A percentile compares a stretch with the other conserved stretches of the same genome.
Evolutionary conservation across 73 alveolate species (phyloP).

Genomic region (Paramecium primaurelia): DNA sequence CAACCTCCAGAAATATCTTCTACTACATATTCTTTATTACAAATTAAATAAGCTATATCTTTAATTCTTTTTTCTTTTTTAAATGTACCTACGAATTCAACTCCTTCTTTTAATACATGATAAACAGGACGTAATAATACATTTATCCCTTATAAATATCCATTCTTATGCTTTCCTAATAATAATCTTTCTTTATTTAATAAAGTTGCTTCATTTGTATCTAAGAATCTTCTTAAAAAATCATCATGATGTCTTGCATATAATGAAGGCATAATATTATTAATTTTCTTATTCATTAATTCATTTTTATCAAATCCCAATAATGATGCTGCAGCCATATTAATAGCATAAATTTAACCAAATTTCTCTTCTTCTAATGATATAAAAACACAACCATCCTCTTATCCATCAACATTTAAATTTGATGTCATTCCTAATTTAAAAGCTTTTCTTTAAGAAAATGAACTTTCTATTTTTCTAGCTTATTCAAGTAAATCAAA

Average conservation of each 20-base stretch:
- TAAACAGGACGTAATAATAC: conserved; percentile 46
- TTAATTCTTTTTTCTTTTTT: conserved; percentile 52
- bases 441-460: conserved; percentile 57
- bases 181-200: conserved; percentile 54
- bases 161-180: conserved; percentile 44
- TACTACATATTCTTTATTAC: neutral
- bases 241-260: conserved; percentile 54
- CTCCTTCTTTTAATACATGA: conserved; percentile 58
- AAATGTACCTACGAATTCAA: conserved; percentile 53
- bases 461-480: conserved; percentile 34
- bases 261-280: conserved; percentile 49
- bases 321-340: conserved; percentile 48
- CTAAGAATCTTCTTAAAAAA: conserved; percentile 35
- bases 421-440: conserved; percentile 39
- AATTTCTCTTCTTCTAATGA: conserved; percentile 59
- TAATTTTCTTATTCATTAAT: conserved; percentile 47
- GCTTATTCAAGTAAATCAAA: conserved; percentile 54
- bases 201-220: conserved; percentile 57
- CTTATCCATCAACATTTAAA: conserved; percentile 56
- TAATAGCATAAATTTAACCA: conserved; percentile 40
- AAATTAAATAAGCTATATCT: conserved; percentile 40
- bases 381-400: conserved; percentile 56
- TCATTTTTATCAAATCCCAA: conserved; percentile 55
- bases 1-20: conserved; percentile 29
- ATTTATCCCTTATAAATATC: neutral